These are phyloP conservation scores for Chlorella sp. DNA, from an alignment of 139 green algal genomes.

Conservation along the genomic window DNA sequence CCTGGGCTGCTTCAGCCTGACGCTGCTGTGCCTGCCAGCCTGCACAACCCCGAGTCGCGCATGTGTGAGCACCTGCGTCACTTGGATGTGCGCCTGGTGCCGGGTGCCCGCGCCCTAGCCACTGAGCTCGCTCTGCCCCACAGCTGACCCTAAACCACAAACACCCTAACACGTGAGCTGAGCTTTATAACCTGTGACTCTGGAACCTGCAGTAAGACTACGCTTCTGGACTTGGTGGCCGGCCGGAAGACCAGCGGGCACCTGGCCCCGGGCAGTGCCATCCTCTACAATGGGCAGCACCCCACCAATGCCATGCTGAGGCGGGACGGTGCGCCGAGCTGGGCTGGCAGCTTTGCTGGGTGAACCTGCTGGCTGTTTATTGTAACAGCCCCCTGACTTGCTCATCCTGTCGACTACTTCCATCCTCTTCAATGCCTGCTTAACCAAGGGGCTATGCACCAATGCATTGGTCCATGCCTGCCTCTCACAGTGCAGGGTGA, in stretches of 20 bases:
- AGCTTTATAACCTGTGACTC: too few relatives aligned
- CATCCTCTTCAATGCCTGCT: too few relatives aligned
- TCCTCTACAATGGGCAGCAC: conserved; percentile 41
- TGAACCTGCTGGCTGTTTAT: not conserved
- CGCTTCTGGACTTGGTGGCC: conserved; percentile 71
- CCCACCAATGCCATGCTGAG: conserved; percentile 39
- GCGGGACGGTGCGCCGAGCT: conserved; percentile 21
- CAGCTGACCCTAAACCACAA: too few relatives aligned
- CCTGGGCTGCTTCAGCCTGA: too few relatives aligned
- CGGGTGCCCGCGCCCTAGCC: not conserved
- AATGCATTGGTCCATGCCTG: too few relatives aligned
- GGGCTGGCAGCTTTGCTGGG: not conserved
- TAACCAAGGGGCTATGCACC: too few relatives aligned
- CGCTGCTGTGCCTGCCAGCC: too few relatives aligned
- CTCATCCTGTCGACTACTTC: not conserved
- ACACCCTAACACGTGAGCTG: too few relatives aligned
- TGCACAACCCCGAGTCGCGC: too few relatives aligned
- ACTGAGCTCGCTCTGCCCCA: too few relatives aligned
- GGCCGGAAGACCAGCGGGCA: conserved; percentile 54
- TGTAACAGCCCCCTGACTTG: not conserved
- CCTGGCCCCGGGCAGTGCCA: not conserved
- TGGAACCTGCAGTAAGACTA: conserved; percentile 72
- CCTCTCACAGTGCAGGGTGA: too few relatives aligned
- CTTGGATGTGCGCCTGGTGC: not conserved
- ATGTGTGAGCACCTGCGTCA: not conserved